Evolutionary conservation across 1,284 basidiomycete species (phyloP).

Genomic region (Cutaneotrichosporon sp.): DNA sequence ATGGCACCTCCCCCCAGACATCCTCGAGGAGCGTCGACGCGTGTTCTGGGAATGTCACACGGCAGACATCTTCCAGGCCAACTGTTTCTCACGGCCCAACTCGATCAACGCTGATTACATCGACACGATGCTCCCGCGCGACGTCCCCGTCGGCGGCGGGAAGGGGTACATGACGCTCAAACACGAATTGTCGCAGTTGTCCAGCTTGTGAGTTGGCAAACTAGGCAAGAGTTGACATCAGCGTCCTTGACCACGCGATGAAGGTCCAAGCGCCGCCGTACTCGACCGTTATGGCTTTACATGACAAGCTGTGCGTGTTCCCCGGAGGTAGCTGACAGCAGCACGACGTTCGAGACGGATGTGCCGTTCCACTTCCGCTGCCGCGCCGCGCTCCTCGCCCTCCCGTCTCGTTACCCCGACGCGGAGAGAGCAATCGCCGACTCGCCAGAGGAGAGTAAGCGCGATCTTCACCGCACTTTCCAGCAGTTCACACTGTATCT

Average conservation of each 20-base stretch:
- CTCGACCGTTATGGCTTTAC: slow-evolving; percentile 20
- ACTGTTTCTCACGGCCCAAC: slow-evolving; percentile 36
- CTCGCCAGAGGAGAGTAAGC: slow-evolving; percentile 24
- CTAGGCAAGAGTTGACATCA: not conserved
- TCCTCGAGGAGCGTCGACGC: slow-evolving; percentile 38
- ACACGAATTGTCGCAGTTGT: slow-evolving; percentile 25
- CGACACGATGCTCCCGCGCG: slow-evolving; percentile 26
- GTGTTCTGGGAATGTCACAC: slow-evolving; percentile 41
- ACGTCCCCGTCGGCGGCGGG: not conserved
- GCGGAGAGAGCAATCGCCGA: slow-evolving; percentile 18
- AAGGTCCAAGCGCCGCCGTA: slow-evolving; percentile 19
- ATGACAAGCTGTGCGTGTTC: slow-evolving; percentile 24
- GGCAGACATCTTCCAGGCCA: slow-evolving; percentile 37
- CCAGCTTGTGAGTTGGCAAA: slow-evolving; percentile 12
- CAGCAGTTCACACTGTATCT: slow-evolving; percentile 33
- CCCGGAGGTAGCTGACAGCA: slow-evolving; percentile 5
- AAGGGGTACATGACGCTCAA: slow-evolving; percentile 30
- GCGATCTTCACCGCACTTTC: slow-evolving; percentile 27
- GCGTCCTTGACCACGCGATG: slow-evolving; percentile 24
- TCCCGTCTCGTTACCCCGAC: slow-evolving; percentile 28
- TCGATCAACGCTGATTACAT: slow-evolving; percentile 24
- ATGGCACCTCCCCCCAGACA: slow-evolving; percentile 37
- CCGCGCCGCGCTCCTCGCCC: slow-evolving; percentile 24
- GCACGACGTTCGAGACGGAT: slow-evolving; percentile 25
- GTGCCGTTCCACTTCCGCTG: slow-evolving; percentile 31